A percentile compares a stretch with the other conserved stretches of the same genome.
phyloP scores from a whole-genome alignment of 805 yeast genomes.

The Komagataella phaffii region DNA sequence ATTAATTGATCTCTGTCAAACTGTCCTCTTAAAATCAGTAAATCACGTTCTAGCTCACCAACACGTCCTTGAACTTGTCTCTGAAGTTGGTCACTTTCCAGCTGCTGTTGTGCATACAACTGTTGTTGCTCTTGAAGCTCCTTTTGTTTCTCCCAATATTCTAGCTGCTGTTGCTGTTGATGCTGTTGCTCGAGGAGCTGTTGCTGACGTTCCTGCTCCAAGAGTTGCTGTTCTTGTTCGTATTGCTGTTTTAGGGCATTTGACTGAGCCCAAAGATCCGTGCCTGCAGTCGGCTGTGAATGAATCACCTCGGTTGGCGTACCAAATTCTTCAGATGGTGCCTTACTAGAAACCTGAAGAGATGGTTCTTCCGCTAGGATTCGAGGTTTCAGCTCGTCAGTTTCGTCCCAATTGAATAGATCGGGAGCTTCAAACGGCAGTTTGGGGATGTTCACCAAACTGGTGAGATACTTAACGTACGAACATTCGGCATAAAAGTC shows the following conservation, averaged over 20 bases:
- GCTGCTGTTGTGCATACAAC: constrained; percentile 57
- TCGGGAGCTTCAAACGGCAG: constrained; percentile 48
- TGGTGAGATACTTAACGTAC: constrained; percentile 65
- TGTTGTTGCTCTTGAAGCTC: constrained; percentile 55
- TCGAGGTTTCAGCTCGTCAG: constrained; percentile 16
- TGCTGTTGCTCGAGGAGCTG: constrained; percentile 58
- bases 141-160: constrained; percentile 65
- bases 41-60: constrained; percentile 71
- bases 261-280: constrained; percentile 25
- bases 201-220: constrained; percentile 48
- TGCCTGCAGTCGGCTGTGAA: constrained; percentile 41
- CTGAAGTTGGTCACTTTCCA: constrained; percentile 52
- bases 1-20: constrained; percentile 77
- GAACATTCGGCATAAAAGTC: constrained; percentile 89
- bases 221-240: constrained; percentile 45
- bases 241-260: constrained; percentile 26
- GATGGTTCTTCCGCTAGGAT: constrained; percentile 9
- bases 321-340: constrained; percentile 13
- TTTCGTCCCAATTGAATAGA: constrained; percentile 32
- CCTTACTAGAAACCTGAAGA: constrained; percentile 8
- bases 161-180: constrained; percentile 57
- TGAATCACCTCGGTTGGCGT: constrained; percentile 32
- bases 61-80: constrained; percentile 68
- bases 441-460: constrained; percentile 70
- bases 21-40: constrained; percentile 62